phyloP scores from a whole-genome alignment of 2,329 filamentous ascomycete genomes.

The Cordyceps militaris region DNA sequence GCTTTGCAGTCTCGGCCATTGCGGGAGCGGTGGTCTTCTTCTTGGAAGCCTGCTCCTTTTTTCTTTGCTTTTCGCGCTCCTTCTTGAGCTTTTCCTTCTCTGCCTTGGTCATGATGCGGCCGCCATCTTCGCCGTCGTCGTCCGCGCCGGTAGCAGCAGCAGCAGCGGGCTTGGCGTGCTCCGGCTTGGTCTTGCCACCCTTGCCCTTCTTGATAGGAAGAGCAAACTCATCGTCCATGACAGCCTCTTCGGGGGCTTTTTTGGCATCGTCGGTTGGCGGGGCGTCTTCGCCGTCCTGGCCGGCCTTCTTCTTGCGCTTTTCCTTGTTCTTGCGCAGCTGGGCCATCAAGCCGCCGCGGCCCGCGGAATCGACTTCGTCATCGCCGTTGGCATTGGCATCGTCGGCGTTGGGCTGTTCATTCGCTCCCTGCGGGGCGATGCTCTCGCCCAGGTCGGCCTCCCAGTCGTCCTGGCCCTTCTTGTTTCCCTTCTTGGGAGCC shows the following conservation, averaged over 20 bases:
- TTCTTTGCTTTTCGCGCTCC: constrained; percentile 95
- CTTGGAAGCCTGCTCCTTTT: constrained; percentile 94
- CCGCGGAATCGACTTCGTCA: constrained; percentile 46
- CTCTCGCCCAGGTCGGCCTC: constrained; percentile 84
- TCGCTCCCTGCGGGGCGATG: constrained; percentile 53
- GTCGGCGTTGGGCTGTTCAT: constrained; percentile 32
- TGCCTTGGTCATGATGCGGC: constrained; percentile 84
- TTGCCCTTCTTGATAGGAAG: constrained; percentile 71
- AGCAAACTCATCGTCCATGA: constrained; percentile 78
- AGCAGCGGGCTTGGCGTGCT: constrained; percentile 36
- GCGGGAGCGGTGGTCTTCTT: constrained; percentile 62
- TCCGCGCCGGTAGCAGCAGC: constrained; percentile 41
- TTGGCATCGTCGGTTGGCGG: constrained; percentile 36
- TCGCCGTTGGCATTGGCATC: constrained; percentile 44
- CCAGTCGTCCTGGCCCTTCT: constrained; percentile 85
- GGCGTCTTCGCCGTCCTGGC: constrained; percentile 57
- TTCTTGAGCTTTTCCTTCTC: constrained; percentile 98
- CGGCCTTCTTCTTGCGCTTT: constrained; percentile 86
- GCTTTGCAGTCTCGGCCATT: constrained; percentile 37
- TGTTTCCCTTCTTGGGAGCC: constrained; percentile 87
- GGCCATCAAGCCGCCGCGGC: constrained; percentile 66
- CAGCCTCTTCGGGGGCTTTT: constrained; percentile 76
- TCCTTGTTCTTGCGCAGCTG: constrained; percentile 74
- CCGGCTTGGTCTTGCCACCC: constrained; percentile 42
- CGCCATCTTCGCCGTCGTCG: constrained; percentile 47